Percentiles rank a stretch among this genome's conserved stretches.
These are phyloP conservation scores for Amanita muscaria DNA, from an alignment of 768 basidiomycete species.

Conservation along the genomic window DNA sequence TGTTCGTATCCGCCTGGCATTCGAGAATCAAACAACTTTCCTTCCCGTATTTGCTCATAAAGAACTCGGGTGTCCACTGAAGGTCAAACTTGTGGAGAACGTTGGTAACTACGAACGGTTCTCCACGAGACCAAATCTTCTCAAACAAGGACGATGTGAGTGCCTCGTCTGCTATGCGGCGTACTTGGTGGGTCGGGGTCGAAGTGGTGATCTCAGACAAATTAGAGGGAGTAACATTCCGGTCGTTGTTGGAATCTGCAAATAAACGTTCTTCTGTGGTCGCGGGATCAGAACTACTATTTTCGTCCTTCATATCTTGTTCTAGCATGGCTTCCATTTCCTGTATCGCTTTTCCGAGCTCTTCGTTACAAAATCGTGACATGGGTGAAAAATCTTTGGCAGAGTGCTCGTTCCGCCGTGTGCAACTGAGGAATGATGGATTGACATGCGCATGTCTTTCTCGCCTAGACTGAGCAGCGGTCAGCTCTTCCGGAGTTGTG, in stretches of 20 bases:
- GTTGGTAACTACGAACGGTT: slow-evolving; percentile 71
- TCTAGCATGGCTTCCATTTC: slow-evolving; percentile 57
- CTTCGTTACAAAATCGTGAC: slow-evolving; percentile 59
- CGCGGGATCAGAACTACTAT: not conserved
- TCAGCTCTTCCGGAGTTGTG: slow-evolving; percentile 38
- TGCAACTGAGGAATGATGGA: slow-evolving; percentile 69
- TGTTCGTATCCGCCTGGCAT: slow-evolving; percentile 66
- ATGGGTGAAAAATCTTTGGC: slow-evolving; percentile 68
- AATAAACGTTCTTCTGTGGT: too few relatives aligned
- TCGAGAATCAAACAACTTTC: slow-evolving; percentile 69
- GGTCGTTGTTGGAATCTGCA: slow-evolving; percentile 8
- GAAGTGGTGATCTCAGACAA: slow-evolving; percentile 16
- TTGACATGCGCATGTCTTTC: slow-evolving; percentile 58
- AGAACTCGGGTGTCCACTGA: slow-evolving; percentile 78
- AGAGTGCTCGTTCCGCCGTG: slow-evolving; percentile 61
- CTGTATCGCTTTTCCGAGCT: slow-evolving; percentile 54
- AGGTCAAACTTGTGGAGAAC: slow-evolving; percentile 53
- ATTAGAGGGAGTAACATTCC: slow-evolving; percentile 21
- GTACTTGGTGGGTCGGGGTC: slow-evolving; percentile 39
- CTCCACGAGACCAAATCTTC: slow-evolving; percentile 61
- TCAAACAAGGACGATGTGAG: slow-evolving; percentile 57
- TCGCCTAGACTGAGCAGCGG: slow-evolving; percentile 39
- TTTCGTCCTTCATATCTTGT: slow-evolving; percentile 7
- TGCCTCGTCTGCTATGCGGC: slow-evolving; percentile 35
- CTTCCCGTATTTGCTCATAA: slow-evolving; percentile 57